Evolutionary conservation across 23 red algal species (phyloP).

Genomic region (Rhodosorus marinus): DNA sequence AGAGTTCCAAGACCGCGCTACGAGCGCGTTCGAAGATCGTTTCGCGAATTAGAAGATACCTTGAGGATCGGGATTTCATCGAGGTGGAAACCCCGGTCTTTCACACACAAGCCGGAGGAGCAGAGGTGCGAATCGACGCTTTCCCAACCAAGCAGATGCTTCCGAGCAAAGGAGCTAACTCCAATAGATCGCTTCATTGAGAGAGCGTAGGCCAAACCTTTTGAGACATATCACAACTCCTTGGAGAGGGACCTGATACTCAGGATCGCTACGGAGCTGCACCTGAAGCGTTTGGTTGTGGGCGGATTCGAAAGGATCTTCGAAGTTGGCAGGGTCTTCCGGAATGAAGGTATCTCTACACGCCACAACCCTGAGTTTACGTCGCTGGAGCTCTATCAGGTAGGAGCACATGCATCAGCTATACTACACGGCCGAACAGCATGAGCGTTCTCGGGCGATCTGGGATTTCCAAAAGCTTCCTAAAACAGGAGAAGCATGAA

Average conservation of each 20-base stretch:
- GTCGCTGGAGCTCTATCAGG: slow-evolving; percentile 92
- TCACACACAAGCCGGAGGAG: slow-evolving; percentile 68
- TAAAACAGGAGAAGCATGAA: too few relatives aligned
- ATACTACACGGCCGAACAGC: too few relatives aligned
- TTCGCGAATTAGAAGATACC: slow-evolving; percentile 50
- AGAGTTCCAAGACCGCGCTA: slow-evolving; percentile 38
- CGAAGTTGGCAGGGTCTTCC: slow-evolving; percentile 81
- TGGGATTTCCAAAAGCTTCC: too few relatives aligned
- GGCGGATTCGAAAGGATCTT: slow-evolving; percentile 94
- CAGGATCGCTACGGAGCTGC: slow-evolving; percentile 86
- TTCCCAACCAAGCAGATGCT: too few relatives aligned
- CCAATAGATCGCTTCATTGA: too few relatives aligned
- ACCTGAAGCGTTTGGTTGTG: slow-evolving; percentile 74
- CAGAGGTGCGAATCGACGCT: too few relatives aligned
- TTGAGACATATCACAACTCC: slow-evolving; percentile 79
- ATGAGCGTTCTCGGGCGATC: too few relatives aligned
- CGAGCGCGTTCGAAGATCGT: slow-evolving; percentile 50
- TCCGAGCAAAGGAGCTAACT: too few relatives aligned
- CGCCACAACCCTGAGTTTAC: slow-evolving; percentile 99
- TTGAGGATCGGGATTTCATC: slow-evolving; percentile 62
- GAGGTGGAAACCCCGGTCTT: slow-evolving; percentile 89
- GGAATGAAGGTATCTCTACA: slow-evolving; percentile 80
- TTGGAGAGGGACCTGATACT: slow-evolving; percentile 60
- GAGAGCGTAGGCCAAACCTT: slow-evolving; percentile 67
- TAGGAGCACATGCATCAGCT: too few relatives aligned